Evolutionary conservation across 2,329 filamentous ascomycete genomes (phyloP).

Genomic region (Aspergillus sp.): DNA sequence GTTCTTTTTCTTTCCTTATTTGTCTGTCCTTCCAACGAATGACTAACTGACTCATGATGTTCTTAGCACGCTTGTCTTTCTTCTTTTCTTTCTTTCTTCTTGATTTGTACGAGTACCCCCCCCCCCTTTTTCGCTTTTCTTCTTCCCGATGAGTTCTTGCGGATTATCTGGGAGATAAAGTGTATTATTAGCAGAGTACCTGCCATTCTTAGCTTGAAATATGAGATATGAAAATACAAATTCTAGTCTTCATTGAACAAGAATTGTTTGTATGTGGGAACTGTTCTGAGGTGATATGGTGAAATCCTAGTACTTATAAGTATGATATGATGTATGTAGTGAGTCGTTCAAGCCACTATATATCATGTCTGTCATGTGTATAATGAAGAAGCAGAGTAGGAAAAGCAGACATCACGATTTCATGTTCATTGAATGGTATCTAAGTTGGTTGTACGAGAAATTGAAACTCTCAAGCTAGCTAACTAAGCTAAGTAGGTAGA

Average conservation of each 20-base stretch:
- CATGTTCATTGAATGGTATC: constrained; percentile 7
- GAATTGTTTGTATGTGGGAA: neutral
- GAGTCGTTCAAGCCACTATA: too few species aligned
- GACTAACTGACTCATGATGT: neutral
- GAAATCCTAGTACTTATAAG: neutral
- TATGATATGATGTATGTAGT: too few species aligned
- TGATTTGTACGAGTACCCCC: neutral
- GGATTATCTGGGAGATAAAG: neutral
- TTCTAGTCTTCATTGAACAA: neutral
- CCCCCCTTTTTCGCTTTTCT: neutral
- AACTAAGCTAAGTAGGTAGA: neutral
- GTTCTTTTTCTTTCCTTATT: too few species aligned
- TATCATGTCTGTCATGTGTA: too few species aligned
- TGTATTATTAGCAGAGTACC: too few species aligned
- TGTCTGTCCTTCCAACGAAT: neutral
- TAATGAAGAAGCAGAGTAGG: too few species aligned
- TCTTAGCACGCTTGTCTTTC: constrained; percentile 9
- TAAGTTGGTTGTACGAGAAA: neutral
- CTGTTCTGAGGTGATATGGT: neutral
- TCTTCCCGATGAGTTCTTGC: neutral
- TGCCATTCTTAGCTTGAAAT: too few species aligned
- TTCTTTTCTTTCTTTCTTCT: neutral
- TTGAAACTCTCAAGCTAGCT: neutral
- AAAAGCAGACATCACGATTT: neutral
- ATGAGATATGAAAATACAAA: neutral